Base-by-base conservation (phyloP, 2,329 filamentous ascomycete species). In the Aspergillus sp. region DNA sequence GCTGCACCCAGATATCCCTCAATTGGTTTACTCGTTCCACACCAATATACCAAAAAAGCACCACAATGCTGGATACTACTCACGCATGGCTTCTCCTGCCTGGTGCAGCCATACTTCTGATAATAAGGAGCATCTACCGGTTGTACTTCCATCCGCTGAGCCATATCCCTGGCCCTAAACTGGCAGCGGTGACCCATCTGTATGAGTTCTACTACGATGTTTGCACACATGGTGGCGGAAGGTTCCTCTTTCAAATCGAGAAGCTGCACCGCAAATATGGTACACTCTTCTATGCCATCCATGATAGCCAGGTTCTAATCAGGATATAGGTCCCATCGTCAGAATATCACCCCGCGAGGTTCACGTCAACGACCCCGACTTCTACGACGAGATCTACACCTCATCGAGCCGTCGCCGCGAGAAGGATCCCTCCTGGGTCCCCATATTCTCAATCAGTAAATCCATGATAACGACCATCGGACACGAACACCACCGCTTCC, bases 401-500 rank as follows among this genome's bases (percentile, higher is more conserved):
- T 55, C 26, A 30, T 30, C 26, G 8, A 30, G 26, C 26, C 26
- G 26, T 4, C 26, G 26, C 1, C 26, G 26, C 26, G 26, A 30
- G 26, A 30, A 30, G 4, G 26, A 30, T 30, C 26, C 26, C 26
- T 11, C 26, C 26, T 30, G 26, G 26, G 26, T 30, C 8, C 26
- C 26, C 3, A 30, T 30, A 2, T 30, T 11, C 26, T 30, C 26
- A 30, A 9, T 9, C 26, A 9, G 26, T 30, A 30, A 8, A 30
- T 60, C 66, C 0, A 39, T n/a, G 6, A 64, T 65, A 20, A 38
- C 62, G 4, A 68, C 56, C 13, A 42, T 68, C 39, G 52, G 48
- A 2, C 53, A 54, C 5, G 65, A 68, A 12, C 22, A 26, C 4
- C 67, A 69, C 47, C 62, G 65, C 17, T 48, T 58, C 41, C 62